Percentiles rank a stretch among this genome's conserved stretches.
phyloP scores from a whole-genome alignment of 805 yeast genomes.

The Starmerella khaoyaiensis region DNA sequence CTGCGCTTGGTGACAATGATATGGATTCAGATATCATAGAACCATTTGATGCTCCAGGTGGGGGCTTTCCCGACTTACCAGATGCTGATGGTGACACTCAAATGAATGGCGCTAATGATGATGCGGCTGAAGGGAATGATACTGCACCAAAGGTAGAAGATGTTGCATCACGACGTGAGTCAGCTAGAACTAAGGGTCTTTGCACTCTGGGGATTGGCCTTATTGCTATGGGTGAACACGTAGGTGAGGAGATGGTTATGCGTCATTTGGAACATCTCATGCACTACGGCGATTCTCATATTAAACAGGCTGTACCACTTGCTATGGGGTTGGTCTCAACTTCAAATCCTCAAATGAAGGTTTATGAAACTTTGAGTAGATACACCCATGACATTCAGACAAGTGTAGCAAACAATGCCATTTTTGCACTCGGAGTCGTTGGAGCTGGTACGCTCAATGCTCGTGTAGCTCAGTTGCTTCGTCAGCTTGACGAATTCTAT shows the following conservation, averaged over 20 bases:
- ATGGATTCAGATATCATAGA: too few species aligned
- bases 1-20: too few species aligned
- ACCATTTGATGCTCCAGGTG: background rate
- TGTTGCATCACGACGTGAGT: slow-evolving; percentile 23
- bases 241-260: slow-evolving; percentile 93
- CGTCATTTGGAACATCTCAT: slow-evolving; percentile 95
- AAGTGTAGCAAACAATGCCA: slow-evolving; percentile 88
- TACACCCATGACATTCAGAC: slow-evolving; percentile 91
- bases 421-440: slow-evolving; percentile 92
- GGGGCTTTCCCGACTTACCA: background rate
- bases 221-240: slow-evolving; percentile 94
- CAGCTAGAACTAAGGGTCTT: slow-evolving; percentile 57
- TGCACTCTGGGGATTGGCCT: slow-evolving; percentile 91
- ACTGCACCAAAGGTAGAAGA: slow-evolving; percentile 20
- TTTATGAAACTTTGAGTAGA: slow-evolving; percentile 88
- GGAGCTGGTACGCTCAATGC: slow-evolving; percentile 99
- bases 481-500: slow-evolving; percentile 91
- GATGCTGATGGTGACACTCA: slow-evolving; percentile 20
- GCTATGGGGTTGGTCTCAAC: slow-evolving; percentile 95
- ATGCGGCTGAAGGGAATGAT: slow-evolving; percentile 17
- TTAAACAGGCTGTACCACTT: slow-evolving; percentile 87
- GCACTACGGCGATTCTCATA: slow-evolving; percentile 91
- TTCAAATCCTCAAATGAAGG: slow-evolving; percentile 92
- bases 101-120: slow-evolving; percentile 15
- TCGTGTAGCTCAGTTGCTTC: slow-evolving; percentile 83